Evolutionary conservation across 106 monocot species (phyloP).

Genomic region (Allium sativum): DNA sequence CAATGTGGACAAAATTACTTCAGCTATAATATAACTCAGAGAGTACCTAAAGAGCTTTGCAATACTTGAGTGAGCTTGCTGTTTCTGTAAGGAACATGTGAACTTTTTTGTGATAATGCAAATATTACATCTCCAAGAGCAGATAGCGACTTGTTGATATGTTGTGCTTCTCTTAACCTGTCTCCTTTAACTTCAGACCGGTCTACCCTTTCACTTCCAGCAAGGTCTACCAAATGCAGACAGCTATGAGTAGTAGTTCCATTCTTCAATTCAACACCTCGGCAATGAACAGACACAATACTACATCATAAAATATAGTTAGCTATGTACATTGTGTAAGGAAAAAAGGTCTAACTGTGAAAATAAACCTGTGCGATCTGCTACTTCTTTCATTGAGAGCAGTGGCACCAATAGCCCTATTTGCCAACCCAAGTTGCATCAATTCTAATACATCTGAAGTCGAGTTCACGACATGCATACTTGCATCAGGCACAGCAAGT

Average conservation of each 20-base stretch:
- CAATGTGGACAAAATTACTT: too few relatives aligned
- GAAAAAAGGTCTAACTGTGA: neutral
- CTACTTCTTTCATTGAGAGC: slow-evolving; percentile 78
- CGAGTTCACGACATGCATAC: slow-evolving; percentile 50
- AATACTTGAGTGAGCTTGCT: slow-evolving; percentile 90
- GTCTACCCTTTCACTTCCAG: slow-evolving; percentile 87
- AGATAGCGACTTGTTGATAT: slow-evolving; percentile 81
- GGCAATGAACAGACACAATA: slow-evolving; percentile 61
- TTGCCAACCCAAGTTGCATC: slow-evolving; percentile 48
- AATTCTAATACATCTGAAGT: slow-evolving; percentile 53
- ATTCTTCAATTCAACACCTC: slow-evolving; percentile 46
- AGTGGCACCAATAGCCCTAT: slow-evolving; percentile 56
- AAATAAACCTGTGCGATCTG: slow-evolving; percentile 23
- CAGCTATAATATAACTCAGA: neutral
- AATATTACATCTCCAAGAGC: slow-evolving; percentile 88
- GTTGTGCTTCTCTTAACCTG: slow-evolving; percentile 78
- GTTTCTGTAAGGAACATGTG: slow-evolving; percentile 74
- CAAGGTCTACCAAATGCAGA: slow-evolving; percentile 77
- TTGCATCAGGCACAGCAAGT: slow-evolving; percentile 70
- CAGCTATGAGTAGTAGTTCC: slow-evolving; percentile 35
- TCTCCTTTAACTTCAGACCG: slow-evolving; percentile 76
- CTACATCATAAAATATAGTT: slow-evolving; percentile 22
- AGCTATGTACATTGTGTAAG: neutral
- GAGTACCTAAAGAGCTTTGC: slow-evolving; percentile 68
- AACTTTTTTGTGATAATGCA: slow-evolving; percentile 62